A percentile compares a stretch with the other conserved stretches of the same genome.
Conservation (phyloP, 2,329 filamentous ascomycete species). For the Leptosphaerulina australis region DNA sequence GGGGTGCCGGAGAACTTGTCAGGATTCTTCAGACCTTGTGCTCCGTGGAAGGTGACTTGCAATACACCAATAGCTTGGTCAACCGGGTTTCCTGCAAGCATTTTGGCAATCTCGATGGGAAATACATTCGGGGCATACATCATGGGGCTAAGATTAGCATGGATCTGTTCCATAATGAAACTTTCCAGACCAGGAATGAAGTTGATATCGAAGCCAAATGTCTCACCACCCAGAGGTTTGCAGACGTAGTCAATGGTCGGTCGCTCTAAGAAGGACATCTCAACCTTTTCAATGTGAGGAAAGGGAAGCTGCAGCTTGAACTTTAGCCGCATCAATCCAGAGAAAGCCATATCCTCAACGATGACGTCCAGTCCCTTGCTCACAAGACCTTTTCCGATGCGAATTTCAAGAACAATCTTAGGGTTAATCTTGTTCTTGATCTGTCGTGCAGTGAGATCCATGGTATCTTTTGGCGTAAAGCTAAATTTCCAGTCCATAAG, state of each 20-base stretch:
- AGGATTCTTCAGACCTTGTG: slow-evolving; percentile 89
- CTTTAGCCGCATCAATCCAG: slow-evolving; percentile 94
- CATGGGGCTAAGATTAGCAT: slow-evolving; percentile 91
- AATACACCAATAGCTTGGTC: slow-evolving; percentile 96
- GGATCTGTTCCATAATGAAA: slow-evolving; percentile 96
- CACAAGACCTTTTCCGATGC: slow-evolving; percentile 93
- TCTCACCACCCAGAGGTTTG: slow-evolving; percentile 95
- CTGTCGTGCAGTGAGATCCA: slow-evolving; percentile 88
- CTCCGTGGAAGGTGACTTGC: slow-evolving; percentile 88
- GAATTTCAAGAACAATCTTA: slow-evolving; percentile 92
- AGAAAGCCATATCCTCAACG: slow-evolving; percentile 96
- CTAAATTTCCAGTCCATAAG: slow-evolving; percentile 99
- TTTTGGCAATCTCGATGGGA: slow-evolving; percentile 97
- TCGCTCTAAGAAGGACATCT: slow-evolving; percentile 90
- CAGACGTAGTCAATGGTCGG: slow-evolving; percentile 96
- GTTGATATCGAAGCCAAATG: slow-evolving; percentile 97
- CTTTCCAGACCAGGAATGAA: slow-evolving; percentile 93
- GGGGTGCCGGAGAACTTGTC: slow-evolving; percentile 92
- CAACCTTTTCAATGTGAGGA: slow-evolving; percentile 91
- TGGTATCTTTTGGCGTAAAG: slow-evolving; percentile 93
- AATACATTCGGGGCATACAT: slow-evolving; percentile 99
- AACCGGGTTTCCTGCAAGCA: slow-evolving; percentile 90
- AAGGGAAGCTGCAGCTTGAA: slow-evolving; percentile 96
- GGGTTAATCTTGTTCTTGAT: slow-evolving; percentile 96
- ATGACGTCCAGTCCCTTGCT: slow-evolving; percentile 98